phyloP scores from a whole-genome alignment of 2,329 filamentous ascomycete species.

The Aspergillus ibericus region DNA sequence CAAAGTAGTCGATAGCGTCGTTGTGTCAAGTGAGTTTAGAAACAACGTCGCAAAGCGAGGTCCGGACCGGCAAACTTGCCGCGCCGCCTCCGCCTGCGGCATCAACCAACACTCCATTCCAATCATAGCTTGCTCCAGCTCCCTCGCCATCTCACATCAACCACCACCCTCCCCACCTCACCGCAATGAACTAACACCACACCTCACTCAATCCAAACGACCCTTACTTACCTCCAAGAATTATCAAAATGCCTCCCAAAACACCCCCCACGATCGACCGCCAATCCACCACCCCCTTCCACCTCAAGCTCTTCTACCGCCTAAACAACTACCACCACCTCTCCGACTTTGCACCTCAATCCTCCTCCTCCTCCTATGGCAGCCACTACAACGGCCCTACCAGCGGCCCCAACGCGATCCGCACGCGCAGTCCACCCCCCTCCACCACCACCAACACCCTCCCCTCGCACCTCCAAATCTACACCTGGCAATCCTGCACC shows the following conservation, averaged over 20 bases:
- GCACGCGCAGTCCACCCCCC: slow-evolving; percentile 38
- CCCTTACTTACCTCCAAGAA: no score
- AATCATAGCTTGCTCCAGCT: neutral
- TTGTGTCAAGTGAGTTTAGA: neutral
- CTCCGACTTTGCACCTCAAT: slow-evolving; percentile 40
- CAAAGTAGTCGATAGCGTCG: neutral
- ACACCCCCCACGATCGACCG: slow-evolving; percentile 58
- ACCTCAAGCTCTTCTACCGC: slow-evolving; percentile 82
- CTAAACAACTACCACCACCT: slow-evolving; percentile 67
- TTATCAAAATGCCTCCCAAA: slow-evolving; percentile 27
- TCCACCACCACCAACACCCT: slow-evolving; percentile 48
- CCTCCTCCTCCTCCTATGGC: slow-evolving; percentile 19
- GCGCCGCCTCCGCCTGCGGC: neutral
- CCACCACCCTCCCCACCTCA: neutral
- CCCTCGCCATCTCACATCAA: neutral
- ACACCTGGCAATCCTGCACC: slow-evolving; percentile 82
- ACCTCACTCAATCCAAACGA: slow-evolving; percentile 16
- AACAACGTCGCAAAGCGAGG: no score
- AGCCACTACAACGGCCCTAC: slow-evolving; percentile 20
- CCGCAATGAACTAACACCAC: neutral
- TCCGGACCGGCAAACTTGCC: neutral
- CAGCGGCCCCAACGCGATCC: slow-evolving; percentile 44
- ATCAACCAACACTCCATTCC: neutral
- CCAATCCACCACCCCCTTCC: slow-evolving; percentile 73
- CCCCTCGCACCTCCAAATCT: slow-evolving; percentile 71